Conservation (phyloP, 306 rosid species). For the Vigna radiata region DNA sequence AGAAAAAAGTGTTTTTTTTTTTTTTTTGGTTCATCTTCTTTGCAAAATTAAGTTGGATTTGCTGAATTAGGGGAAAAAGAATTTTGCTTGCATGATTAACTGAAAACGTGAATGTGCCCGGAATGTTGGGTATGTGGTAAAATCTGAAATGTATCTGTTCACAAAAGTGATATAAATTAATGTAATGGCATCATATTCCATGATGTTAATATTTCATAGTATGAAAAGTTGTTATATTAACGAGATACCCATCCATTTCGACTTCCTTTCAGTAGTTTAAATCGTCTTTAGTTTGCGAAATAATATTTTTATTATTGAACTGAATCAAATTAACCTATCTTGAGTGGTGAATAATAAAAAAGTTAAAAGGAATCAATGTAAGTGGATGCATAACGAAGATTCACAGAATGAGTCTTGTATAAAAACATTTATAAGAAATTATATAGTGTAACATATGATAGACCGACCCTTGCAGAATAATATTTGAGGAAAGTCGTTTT, state of each 20-base stretch:
- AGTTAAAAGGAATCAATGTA: too few relatives aligned
- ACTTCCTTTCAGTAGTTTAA: neutral
- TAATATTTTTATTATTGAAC: too few relatives aligned
- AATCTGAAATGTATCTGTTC: constrained; percentile 26
- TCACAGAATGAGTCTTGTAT: too few relatives aligned
- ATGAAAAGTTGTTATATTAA: neutral
- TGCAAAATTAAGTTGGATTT: neutral
- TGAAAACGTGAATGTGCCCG: constrained; percentile 33
- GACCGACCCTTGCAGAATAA: too few relatives aligned
- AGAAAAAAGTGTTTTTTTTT: neutral
- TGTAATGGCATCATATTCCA: neutral
- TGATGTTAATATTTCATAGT: neutral
- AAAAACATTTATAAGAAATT: too few relatives aligned
- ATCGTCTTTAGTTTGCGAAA: too few relatives aligned
- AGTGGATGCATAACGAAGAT: too few relatives aligned
- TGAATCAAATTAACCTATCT: too few relatives aligned
- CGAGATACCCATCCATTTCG: neutral
- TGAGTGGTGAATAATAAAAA: too few relatives aligned
- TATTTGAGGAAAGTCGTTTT: too few relatives aligned
- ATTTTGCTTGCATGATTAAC: neutral
- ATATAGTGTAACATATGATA: too few relatives aligned
- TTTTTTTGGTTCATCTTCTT: neutral
- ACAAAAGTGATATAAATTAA: constrained; percentile 25
- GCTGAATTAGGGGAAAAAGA: neutral
- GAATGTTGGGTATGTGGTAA: neutral